Percentiles rank a stretch among this genome's conserved stretches.
Conservation (phyloP, 495 filamentous ascomycete genomes). For the Podospora australis region DNA sequence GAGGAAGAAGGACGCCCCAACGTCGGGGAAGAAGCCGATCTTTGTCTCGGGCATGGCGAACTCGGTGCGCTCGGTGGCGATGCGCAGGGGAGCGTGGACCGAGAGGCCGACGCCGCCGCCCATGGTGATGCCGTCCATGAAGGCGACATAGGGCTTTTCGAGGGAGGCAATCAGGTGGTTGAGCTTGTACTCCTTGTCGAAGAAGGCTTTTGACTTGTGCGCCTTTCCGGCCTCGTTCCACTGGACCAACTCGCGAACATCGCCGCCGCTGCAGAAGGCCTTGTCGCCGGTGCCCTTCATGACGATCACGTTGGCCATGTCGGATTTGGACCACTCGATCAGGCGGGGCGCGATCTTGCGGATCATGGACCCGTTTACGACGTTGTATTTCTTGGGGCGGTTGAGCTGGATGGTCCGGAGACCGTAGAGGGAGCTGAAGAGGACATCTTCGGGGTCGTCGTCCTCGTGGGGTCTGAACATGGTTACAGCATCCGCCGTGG, state of each 20-base stretch:
- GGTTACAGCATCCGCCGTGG: conserved; percentile 30
- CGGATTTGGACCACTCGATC: conserved; percentile 88
- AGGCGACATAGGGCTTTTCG: conserved; percentile 83
- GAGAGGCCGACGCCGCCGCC: conserved; percentile 92
- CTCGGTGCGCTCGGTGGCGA: conserved; percentile 89
- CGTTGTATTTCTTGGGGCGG: conserved; percentile 82
- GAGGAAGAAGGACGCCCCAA: conserved; percentile 92
- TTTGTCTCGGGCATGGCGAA: conserved; percentile 98
- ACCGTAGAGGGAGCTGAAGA: conserved; percentile 82
- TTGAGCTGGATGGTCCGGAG: conserved; percentile 92
- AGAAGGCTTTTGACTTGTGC: conserved; percentile 69
- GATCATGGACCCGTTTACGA: conserved; percentile 88
- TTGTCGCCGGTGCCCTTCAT: conserved; percentile 79
- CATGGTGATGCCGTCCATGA: conserved; percentile 99
- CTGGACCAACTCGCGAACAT: conserved; percentile 69
- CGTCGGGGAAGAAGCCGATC: conserved; percentile 97
- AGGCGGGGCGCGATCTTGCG: conserved; percentile 83
- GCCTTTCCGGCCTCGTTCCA: conserved; percentile 60
- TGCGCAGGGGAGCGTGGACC: conserved; percentile 90
- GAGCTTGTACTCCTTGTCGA: conserved; percentile 85
- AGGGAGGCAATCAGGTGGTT: conserved; percentile 96
- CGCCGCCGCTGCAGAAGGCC: conserved; percentile 90
- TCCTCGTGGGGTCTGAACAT: conserved; percentile 41
- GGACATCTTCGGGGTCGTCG: conserved; percentile 83
- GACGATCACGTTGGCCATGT: conserved; percentile 86